Evolutionary conservation across 2,329 filamentous ascomycete species (phyloP).

Genomic region (Ophiostoma sp.): DNA sequence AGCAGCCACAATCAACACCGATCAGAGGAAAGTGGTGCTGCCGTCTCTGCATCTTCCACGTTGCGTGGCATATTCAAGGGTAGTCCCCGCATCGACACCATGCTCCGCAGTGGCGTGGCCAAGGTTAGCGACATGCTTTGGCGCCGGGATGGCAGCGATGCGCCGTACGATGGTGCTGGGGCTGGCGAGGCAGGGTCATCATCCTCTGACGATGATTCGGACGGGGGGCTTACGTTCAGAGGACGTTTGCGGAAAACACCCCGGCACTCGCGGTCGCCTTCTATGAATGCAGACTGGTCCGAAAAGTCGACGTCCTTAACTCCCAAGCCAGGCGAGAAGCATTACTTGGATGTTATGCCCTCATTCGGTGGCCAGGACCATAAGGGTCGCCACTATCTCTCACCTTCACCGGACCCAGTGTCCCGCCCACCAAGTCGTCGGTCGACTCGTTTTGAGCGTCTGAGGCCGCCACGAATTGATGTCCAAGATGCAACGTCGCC

Average conservation of each 20-base stretch:
- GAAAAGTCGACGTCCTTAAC: background rate
- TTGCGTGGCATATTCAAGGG: constrained; percentile 20
- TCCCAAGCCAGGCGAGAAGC: constrained; percentile 33
- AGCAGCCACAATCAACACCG: constrained; percentile 4
- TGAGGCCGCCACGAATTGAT: constrained; percentile 48
- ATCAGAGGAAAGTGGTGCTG: constrained; percentile 15
- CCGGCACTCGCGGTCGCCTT: constrained; percentile 32
- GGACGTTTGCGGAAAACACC: constrained; percentile 37
- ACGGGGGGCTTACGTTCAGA: constrained; percentile 37
- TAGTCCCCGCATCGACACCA: constrained; percentile 64
- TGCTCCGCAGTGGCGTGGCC: constrained; percentile 57
- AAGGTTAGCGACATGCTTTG: constrained; percentile 54
- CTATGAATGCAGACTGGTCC: background rate
- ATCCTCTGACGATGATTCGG: constrained; percentile 41
- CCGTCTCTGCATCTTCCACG: background rate
- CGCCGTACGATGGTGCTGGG: background rate
- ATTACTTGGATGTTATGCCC: constrained; percentile 50
- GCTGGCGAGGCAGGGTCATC: constrained; percentile 29
- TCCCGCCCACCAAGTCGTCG: constrained; percentile 37
- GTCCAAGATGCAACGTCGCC: constrained; percentile 40
- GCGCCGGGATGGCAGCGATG: constrained; percentile 43
- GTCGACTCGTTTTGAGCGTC: constrained; percentile 43
- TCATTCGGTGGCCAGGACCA: constrained; percentile 37
- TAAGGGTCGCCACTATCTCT: background rate
- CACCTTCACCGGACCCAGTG: constrained; percentile 19